Evolutionary conservation across 108 stramenopile species (phyloP).

Genomic region (Cyclotella cryptica): DNA sequence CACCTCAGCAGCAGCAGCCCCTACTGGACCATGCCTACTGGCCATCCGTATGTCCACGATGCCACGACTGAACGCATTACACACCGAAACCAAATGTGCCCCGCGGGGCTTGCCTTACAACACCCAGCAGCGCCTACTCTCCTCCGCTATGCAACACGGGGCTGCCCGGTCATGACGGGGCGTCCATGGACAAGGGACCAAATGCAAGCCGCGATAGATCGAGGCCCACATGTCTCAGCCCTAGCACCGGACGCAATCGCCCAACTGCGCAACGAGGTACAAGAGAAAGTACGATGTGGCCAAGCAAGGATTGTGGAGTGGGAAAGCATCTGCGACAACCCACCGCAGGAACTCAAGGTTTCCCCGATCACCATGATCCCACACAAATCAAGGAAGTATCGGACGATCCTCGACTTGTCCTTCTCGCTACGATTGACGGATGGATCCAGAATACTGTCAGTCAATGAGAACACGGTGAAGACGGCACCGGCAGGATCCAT

Average conservation of each 20-base stretch:
- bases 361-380: constrained; percentile 9
- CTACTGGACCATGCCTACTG: background rate
- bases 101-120: background rate
- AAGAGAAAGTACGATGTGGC: too few species aligned
- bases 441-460: background rate
- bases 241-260: background rate
- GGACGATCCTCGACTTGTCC: background rate
- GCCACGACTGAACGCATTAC: background rate
- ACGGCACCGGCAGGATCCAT: background rate
- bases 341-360: background rate
- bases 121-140: background rate
- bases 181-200: background rate
- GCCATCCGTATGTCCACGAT: too few species aligned
- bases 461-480: background rate
- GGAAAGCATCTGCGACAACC: background rate
- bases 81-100: background rate
- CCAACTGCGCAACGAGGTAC: too few species aligned
- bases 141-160: background rate
- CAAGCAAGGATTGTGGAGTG: background rate
- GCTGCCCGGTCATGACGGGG: background rate
- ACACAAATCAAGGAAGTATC: background rate
- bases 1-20: background rate
- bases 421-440: background rate
- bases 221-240: background rate
- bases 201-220: background rate